A percentile compares a stretch with the other conserved stretches of the same genome.
These are phyloP conservation scores for Starmera amethionina DNA, from an alignment of 805 yeast species.

Conservation along the genomic window DNA sequence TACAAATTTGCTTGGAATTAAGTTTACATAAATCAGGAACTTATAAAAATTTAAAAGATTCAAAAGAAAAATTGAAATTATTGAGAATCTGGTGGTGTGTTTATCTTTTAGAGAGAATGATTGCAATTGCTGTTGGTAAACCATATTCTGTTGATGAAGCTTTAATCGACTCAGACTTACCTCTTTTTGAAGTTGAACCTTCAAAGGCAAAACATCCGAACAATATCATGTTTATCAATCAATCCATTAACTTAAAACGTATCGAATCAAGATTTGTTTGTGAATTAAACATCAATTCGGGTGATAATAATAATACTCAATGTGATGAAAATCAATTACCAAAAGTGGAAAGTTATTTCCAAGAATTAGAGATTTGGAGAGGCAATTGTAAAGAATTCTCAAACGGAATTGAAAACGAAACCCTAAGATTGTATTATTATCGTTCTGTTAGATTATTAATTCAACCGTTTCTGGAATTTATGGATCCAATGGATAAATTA, in stretches of 20 bases:
- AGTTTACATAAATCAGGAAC: slow-evolving; percentile 27
- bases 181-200: slow-evolving; percentile 38
- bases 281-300: slow-evolving; percentile 31
- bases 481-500: slow-evolving; percentile 50
- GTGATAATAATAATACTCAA: slow-evolving; percentile 9
- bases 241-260: slow-evolving; percentile 44
- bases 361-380: slow-evolving; percentile 49
- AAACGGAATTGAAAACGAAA: slow-evolving; percentile 47
- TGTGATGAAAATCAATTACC: slow-evolving; percentile 32
- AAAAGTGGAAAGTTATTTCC: slow-evolving; percentile 40
- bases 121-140: slow-evolving; percentile 52
- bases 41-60: slow-evolving; percentile 19
- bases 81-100: slow-evolving; percentile 57
- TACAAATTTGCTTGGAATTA: slow-evolving; percentile 31
- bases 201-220: slow-evolving; percentile 20
- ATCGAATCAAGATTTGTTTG: slow-evolving; percentile 54
- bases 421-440: slow-evolving; percentile 48
- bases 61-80: slow-evolving; percentile 26
- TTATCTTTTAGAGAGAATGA: slow-evolving; percentile 51
- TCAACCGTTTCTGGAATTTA: slow-evolving; percentile 53
- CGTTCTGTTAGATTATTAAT: slow-evolving; percentile 49
- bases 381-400: slow-evolving; percentile 37
- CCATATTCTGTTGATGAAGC: slow-evolving; percentile 44
- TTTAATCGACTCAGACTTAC: slow-evolving; percentile 36
- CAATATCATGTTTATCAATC: slow-evolving; percentile 35